Conservation (phyloP, 495 filamentous ascomycete species). For the Lasiosphaeris hirsuta region DNA sequence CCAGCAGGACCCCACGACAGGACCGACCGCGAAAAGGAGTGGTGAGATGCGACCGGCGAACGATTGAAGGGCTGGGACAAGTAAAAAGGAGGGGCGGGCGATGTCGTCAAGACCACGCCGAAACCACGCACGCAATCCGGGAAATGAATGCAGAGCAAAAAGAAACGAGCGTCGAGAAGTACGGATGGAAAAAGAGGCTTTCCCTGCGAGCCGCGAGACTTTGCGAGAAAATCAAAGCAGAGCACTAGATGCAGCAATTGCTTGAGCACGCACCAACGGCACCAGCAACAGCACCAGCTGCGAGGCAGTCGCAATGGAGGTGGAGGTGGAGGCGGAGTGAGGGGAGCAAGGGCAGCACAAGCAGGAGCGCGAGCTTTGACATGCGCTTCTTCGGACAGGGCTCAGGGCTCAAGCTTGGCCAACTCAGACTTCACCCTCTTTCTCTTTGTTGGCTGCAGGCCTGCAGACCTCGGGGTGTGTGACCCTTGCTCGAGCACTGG, state of each 20-base stretch:
- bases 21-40: neutral
- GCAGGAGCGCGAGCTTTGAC: constrained; percentile 12
- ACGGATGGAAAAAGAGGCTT: neutral
- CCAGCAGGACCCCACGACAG: constrained; percentile 1
- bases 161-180: constrained; percentile 6
- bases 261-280: neutral
- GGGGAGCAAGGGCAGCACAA: neutral
- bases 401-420: no score
- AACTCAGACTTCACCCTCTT: neutral
- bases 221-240: neutral
- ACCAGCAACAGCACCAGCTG: neutral
- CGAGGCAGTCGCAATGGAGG: neutral
- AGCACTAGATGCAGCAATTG: neutral
- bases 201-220: neutral
- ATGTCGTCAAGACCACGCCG: constrained; percentile 27
- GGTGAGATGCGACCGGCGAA: constrained; percentile 7
- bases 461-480: constrained; percentile 5
- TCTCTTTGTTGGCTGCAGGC: neutral
- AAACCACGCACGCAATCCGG: neutral
- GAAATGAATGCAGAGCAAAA: constrained; percentile 8
- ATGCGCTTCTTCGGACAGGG: neutral
- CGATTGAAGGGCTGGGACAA: neutral
- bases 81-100: constrained; percentile 12
- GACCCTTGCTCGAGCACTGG: constrained; percentile 9
- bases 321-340: neutral